Base-by-base conservation (phyloP, 2,329 filamentous ascomycete species). In the Delphinella strobiligena region DNA sequence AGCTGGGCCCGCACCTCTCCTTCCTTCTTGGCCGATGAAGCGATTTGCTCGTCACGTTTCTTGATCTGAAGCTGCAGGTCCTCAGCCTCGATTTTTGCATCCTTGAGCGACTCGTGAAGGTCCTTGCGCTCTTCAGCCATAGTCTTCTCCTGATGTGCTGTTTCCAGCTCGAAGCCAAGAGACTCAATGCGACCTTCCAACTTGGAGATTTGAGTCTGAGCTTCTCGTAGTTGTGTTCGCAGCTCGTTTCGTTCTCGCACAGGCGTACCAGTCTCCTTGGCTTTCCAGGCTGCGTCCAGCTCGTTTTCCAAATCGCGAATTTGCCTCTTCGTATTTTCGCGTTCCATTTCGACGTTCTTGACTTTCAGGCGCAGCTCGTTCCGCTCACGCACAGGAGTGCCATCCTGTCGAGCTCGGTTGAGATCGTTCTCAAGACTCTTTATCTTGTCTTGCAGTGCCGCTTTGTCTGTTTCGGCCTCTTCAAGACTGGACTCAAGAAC, bases 21-120 rank as follows among this genome's bases (percentile, higher is more conserved):
- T 50, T 82, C 76, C n/a, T 72, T 69, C 11, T 62, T 62, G 24
- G 66, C 61, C 19, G 78, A 64, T 22, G 66, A 60, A 31, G 74
- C 72, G 36, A 88, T 73, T 11, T 75, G 71, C 40, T 74, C 68
- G 40, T 85, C 78, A 45, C 82, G 78, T 52, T 82, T 75, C 4
- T 72, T 68, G 19, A 91, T 69, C 52, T 83, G 78, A 42, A 83
- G 69, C 49, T 84, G 78, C n/a, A 91, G 67, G 33, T 59, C 50
- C 37, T 64, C 60, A 11, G 56, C 54, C 38, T 63, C 59, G 19
- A 75, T 65, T 56, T 81, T 77, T 15, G 72, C 72, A 50, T 75
- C 71, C 45, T 74, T 75, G 18, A 79, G 64, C 57, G 75, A 68
- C 38, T 69, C 64, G 46, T 78, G 73, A 15, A 83, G 61, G 43